Evolutionary conservation across 306 rosid species (phyloP), one percentile per base, ranked within the genome.

Genomic region (Fragaria nilgerrensis): DNA sequence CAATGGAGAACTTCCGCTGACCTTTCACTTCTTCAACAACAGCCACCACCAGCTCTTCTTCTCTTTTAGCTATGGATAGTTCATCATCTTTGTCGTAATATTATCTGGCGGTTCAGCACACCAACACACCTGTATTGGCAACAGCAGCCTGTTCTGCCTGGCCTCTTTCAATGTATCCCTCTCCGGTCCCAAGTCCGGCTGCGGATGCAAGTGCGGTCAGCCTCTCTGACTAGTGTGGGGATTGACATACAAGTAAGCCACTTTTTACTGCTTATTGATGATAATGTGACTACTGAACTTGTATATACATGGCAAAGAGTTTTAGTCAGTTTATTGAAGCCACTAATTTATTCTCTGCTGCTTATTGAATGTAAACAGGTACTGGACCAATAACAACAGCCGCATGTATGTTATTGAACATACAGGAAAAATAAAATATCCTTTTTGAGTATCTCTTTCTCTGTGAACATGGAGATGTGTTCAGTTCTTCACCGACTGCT

Each of bases 321-420:
- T 72, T 72, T 29, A 5, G 36, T 47, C 45, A 67, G 68, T 13
- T 75, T n/a, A 70, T 45, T 52, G 12, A 34, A 36, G 29, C 15
- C 61, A 20, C 50, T 64, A 39, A 39, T 39, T 5, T 37, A 37
- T 37, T 50, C 62, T 59, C 66, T 22, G 39, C 66, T 72, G 34
- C 34, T 37, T 53, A 44, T 62, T 80, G 39, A 68, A 32, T 50
- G 27, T 53, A 9, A 67, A 61, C 80, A 93, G 95, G 83, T 89
- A 79, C 47, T 91, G 98, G 93, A 45, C 34, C 9, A 93, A 93
- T 79, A 82, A 83, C 82, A 80, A 72, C 22, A 84, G 93, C 72
- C 80, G 92, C 72, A 89, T 93, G 93, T 89, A 93, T 78, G 73
- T 93, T n/a, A 84, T 93, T 0, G 90, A 93, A 47, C 75, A 83